Conservation (phyloP, 345 rosid genomes). For the Boechera stricta region DNA sequence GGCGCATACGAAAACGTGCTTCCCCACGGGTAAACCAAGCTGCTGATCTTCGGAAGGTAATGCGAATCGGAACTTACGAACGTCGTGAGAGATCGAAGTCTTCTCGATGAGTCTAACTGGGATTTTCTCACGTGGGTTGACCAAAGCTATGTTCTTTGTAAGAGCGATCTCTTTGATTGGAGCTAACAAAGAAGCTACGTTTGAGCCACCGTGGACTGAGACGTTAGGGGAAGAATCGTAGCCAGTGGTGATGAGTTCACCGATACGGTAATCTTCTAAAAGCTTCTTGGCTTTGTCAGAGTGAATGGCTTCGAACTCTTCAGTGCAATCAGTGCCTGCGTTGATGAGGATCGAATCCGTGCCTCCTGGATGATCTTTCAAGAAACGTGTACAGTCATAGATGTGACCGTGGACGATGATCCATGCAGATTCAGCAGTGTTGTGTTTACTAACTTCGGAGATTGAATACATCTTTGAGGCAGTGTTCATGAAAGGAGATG, state of each 20-base stretch:
- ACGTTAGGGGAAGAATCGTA: constrained; percentile 82
- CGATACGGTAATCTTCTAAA: constrained; percentile 77
- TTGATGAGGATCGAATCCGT: constrained; percentile 82
- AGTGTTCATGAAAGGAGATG: constrained; percentile 88
- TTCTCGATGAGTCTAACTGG: constrained; percentile 76
- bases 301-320: constrained; percentile 95
- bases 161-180: constrained; percentile 67
- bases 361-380: constrained; percentile 94
- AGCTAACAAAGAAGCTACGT: constrained; percentile 48
- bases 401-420: constrained; percentile 91
- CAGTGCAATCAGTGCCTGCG: constrained; percentile 92
- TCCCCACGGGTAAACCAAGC: constrained; percentile 82
- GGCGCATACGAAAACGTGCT: constrained; percentile 84
- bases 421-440: constrained; percentile 82
- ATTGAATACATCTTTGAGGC: constrained; percentile 62
- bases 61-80: constrained; percentile 66
- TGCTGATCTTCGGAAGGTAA: constrained; percentile 72
- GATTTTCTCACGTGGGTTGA: constrained; percentile 75
- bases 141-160: constrained; percentile 58
- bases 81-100: constrained; percentile 76
- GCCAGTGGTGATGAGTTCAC: constrained; percentile 64
- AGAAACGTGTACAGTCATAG: constrained; percentile 89
- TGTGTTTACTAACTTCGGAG: constrained; percentile 74
- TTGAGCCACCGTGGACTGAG: constrained; percentile 69
- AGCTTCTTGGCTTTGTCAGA: constrained; percentile 88